Percentiles rank a stretch among this genome's conserved stretches.
Conservation (phyloP, 2,329 filamentous ascomycete genomes). For the Gliomastix tumulicola region DNA sequence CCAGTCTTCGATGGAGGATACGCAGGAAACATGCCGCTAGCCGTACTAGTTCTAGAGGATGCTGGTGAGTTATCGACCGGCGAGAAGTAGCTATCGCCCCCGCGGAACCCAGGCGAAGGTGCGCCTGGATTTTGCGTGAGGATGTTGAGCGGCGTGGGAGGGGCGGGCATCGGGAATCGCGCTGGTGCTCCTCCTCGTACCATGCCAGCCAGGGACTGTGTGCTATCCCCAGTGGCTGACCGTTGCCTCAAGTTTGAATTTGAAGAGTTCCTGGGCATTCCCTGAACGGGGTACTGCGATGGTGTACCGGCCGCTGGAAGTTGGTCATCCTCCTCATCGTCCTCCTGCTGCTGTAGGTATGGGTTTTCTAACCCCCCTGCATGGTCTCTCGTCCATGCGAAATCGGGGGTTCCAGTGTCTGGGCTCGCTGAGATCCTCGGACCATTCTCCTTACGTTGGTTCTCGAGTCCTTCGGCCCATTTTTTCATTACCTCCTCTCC, state of each 20-base stretch:
- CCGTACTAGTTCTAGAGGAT: constrained; percentile 66
- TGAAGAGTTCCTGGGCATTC: constrained; percentile 43
- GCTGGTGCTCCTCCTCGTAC: no score
- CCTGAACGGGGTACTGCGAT: constrained; percentile 23
- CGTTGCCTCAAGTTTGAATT: constrained; percentile 69
- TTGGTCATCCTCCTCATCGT: constrained; percentile 50
- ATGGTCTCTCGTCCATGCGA: constrained; percentile 70
- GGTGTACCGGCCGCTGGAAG: constrained; percentile 23
- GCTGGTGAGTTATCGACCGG: constrained; percentile 74
- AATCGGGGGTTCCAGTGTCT: constrained; percentile 59
- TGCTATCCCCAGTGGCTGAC: constrained; percentile 68
- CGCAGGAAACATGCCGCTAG: constrained; percentile 62
- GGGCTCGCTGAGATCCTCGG: constrained; percentile 38
- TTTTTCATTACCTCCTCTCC: constrained; percentile 92
- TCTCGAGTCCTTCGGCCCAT: constrained; percentile 76
- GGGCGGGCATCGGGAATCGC: constrained; percentile 63
- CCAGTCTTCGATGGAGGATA: constrained; percentile 63
- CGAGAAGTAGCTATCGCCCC: constrained; percentile 88
- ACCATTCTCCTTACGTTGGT: constrained; percentile 60
- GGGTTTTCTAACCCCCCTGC: constrained; percentile 69
- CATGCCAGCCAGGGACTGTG: constrained; percentile 48
- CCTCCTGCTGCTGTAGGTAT: constrained; percentile 60
- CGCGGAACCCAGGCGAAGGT: constrained; percentile 54
- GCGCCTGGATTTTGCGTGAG: constrained; percentile 47
- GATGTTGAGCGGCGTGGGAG: constrained; percentile 56